Evolutionary conservation across 306 rosid genomes (phyloP), one percentile per base, ranked within the genome.

Genomic region (Echinosophora koreensis): DNA sequence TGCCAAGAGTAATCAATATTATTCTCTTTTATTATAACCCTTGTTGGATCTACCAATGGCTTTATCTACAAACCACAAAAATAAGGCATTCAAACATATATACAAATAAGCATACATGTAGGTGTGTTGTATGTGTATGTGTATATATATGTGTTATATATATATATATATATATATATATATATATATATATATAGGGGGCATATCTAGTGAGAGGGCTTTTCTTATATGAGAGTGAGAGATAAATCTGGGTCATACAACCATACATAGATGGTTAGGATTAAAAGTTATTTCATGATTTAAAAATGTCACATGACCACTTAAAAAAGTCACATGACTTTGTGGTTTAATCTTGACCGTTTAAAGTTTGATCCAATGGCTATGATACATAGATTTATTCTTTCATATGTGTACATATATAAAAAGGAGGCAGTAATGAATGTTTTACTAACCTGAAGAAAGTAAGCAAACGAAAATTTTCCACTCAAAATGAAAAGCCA

Each of bases 381-480:
- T n/a, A n/a, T n/a, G n/a, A n/a, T 34, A 52, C 22, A 69, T 18
- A 11, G 44, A 46, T 15, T 46, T 47, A 35, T 42, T 60, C 18
- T 17, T 39, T 55, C 62, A 69, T 56, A 58, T 52, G 32, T 65
- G 52, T 39, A 50, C 61, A 54, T 16, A 69, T 0, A 8, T 2
- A 10, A 12, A 42, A 59, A 14, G 68, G 6, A 73, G 32, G 22
- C 3, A 55, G 5, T 41, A 8, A 69, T 9, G 9, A 37, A 4
- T 18, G 57, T 16, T 62, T 32, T 9, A 57, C 89, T 41, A 76
- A 94, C 98, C 98, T 86, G 97, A 56, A 94, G 93, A 79, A 94
- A 94, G 88, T 94, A 94, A 11, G 98, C 97, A 84, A 92, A 94
- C 0, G 97, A 34, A 76, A 92, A 94, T 61, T 94, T 94, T 32